Evolutionary conservation across 2,329 filamentous ascomycete genomes (phyloP).

Genomic region (Ilyonectria destructans): DNA sequence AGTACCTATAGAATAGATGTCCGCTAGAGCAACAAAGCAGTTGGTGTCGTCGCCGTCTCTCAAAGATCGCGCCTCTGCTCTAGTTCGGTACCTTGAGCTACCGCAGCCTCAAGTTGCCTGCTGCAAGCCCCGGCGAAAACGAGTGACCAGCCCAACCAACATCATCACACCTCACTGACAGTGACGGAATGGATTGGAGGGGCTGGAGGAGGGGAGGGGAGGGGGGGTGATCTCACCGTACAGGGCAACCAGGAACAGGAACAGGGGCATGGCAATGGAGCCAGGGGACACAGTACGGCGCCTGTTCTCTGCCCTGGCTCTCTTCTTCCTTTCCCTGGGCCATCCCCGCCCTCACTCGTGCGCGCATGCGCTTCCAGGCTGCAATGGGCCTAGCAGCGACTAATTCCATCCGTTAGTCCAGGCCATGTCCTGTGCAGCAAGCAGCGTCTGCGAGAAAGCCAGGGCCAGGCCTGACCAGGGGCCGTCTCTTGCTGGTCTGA

Average conservation of each 20-base stretch:
- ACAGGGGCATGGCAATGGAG: slow-evolving; percentile 15
- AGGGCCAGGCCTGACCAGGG: not conserved
- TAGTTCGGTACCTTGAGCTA: not conserved
- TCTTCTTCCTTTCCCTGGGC: not conserved
- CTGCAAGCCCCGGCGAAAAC: not conserved
- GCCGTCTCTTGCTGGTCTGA: not conserved
- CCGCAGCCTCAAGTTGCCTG: not conserved
- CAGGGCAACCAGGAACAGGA: slow-evolving; percentile 25
- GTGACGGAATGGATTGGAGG: slow-evolving; percentile 16
- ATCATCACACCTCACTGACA: not conserved
- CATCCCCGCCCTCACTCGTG: slow-evolving; percentile 7
- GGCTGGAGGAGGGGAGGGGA: slow-evolving; percentile 6
- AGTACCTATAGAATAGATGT: not conserved
- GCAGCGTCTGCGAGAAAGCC: not conserved
- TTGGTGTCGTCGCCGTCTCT: not conserved
- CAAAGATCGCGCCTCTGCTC: not conserved
- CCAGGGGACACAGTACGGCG: slow-evolving; percentile 9
- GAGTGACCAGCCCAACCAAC: not conserved
- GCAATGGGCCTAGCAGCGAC: not conserved
- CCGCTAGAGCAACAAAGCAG: not conserved
- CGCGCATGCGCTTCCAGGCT: not conserved
- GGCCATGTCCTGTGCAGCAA: slow-evolving; percentile 1
- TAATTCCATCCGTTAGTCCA: not conserved
- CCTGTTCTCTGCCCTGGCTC: slow-evolving; percentile 7
- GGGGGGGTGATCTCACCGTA: slow-evolving; percentile 20